Conservation (phyloP, 2,329 filamentous ascomycete genomes). For the Arthrobotrys conoides region DNA sequence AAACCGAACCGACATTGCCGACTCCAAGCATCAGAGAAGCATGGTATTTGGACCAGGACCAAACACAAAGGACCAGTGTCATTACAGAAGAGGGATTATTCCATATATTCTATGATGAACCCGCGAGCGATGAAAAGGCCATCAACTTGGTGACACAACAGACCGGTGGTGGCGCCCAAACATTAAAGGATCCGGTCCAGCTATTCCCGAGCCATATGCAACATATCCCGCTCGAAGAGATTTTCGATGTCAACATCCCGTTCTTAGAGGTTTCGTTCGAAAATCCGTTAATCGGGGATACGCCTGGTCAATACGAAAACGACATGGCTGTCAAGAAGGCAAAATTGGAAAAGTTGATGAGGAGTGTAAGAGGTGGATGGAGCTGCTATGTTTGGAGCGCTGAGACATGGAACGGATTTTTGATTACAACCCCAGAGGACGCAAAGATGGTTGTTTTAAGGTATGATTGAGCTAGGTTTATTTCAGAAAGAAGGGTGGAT, state of each 20-base stretch:
- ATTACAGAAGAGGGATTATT: constrained; percentile 59
- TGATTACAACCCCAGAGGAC: constrained; percentile 49
- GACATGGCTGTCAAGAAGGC: constrained; percentile 21
- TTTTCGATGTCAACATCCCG: constrained; percentile 44
- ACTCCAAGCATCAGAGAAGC: constrained; percentile 49
- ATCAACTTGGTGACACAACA: constrained; percentile 9
- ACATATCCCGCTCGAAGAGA: constrained; percentile 50
- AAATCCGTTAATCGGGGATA: background rate
- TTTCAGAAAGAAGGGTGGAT: background rate
- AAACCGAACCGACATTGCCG: constrained; percentile 38
- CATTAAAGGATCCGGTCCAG: constrained; percentile 26
- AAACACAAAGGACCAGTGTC: constrained; percentile 53
- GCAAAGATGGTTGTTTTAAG: constrained; percentile 57
- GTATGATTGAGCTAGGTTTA: constrained; percentile 45
- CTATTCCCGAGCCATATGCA: constrained; percentile 58
- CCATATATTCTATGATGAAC: constrained; percentile 60
- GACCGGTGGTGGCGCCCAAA: constrained; percentile 4
- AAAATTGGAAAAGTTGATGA: constrained; percentile 52
- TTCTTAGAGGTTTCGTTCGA: constrained; percentile 52
- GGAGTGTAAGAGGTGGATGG: constrained; percentile 53
- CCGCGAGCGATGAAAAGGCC: constrained; percentile 10
- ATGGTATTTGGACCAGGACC: constrained; percentile 59
- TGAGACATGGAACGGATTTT: constrained; percentile 58
- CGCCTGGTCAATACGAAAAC: background rate
- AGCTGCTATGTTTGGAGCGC: constrained; percentile 60